Percentiles rank a stretch among this genome's conserved stretches.
Evolutionary conservation across 768 basidiomycete species (phyloP).

Genomic region (Suillus subluteus): DNA sequence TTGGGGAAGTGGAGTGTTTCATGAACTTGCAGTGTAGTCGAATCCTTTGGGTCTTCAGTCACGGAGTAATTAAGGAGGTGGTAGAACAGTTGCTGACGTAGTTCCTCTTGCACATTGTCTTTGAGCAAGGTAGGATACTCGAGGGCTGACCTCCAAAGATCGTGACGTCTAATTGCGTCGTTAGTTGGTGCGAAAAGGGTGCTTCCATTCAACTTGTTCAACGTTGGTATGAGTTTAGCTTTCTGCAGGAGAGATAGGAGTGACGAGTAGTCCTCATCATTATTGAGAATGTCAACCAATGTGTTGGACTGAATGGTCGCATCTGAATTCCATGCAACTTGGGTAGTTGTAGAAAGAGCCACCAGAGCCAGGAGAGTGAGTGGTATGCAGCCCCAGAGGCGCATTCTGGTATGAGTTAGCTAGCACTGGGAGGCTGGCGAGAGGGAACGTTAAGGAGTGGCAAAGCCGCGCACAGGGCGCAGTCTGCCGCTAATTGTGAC

Average conservation of each 20-base stretch:
- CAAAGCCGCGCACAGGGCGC: not conserved
- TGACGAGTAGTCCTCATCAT: slow-evolving; percentile 77
- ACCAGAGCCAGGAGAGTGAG: slow-evolving; percentile 36
- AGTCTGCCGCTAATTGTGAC: slow-evolving; percentile 8
- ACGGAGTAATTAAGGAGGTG: slow-evolving; percentile 89
- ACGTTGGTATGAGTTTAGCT: slow-evolving; percentile 86
- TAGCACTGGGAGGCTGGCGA: slow-evolving; percentile 12
- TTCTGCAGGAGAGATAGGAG: slow-evolving; percentile 79
- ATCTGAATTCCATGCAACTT: slow-evolving; percentile 27
- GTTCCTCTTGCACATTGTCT: slow-evolving; percentile 82
- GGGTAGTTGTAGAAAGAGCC: slow-evolving; percentile 21
- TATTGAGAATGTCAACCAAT: slow-evolving; percentile 76
- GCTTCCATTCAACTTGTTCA: slow-evolving; percentile 80
- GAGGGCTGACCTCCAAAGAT: slow-evolving; percentile 36
- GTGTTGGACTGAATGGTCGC: slow-evolving; percentile 48
- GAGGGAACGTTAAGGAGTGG: not conserved
- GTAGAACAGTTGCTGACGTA: slow-evolving; percentile 93
- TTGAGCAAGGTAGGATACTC: slow-evolving; percentile 40
- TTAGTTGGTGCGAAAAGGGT: slow-evolving; percentile 97
- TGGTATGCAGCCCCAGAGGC: slow-evolving; percentile 37
- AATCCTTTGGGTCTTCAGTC: slow-evolving; percentile 43
- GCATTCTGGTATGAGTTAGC: slow-evolving; percentile 28
- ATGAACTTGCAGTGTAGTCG: slow-evolving; percentile 40
- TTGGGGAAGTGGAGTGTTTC: slow-evolving; percentile 77
- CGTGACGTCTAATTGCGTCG: slow-evolving; percentile 72